Base-by-base conservation (phyloP, 257 asterid species). In the Cruciata laevipes region DNA sequence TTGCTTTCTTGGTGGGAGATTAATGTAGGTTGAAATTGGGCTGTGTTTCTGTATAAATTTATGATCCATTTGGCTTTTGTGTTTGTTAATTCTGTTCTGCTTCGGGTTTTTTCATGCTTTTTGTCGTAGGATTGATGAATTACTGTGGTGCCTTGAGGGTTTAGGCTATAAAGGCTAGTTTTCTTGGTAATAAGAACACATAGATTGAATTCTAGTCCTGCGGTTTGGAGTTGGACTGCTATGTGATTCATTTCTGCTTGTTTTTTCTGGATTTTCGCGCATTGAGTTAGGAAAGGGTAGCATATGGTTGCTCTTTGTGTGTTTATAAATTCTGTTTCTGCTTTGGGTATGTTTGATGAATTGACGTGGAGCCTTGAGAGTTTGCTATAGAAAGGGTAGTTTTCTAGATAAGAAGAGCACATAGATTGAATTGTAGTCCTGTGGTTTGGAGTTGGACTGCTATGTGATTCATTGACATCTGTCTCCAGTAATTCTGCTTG, bases 1-100 rank as follows among this genome's bases (percentile, higher is more conserved):
- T 21, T 53, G 30, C 20, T 53, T 42, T 47, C 55, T 47, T 47
- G 55, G 55, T 47, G 11, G 72, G 68, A 63, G 70, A 65, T 66
- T 37, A 60, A 70, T 75, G 74, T 63, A 30, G 77, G 72, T 23
- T 66, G 69, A 9, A 20, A 63, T 75, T 70, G 73, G 72, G 76
- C 75, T 77, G 73, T 66, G 73, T 25, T 9, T 37, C 42, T 37
- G 7, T 37, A 37, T 37, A 37, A 9, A 37, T 37, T 37, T 42
- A 13, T 42, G 11, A 42, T 42, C 51, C 51, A 42, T 40, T 63
- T 38, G 71, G 57, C 71, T 69, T 76, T 69, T 76, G 65, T 68
- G 31, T 63, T 20, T 60, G 44, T 31, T 68, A n/a, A 25, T 65
- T 44, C 44, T 17, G 17, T 38, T 27, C n/a, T 59, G 13, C 61